These are phyloP conservation scores for Silene noctiflora DNA, from an alignment of 179 eudicot species.

Conservation along the genomic window DNA sequence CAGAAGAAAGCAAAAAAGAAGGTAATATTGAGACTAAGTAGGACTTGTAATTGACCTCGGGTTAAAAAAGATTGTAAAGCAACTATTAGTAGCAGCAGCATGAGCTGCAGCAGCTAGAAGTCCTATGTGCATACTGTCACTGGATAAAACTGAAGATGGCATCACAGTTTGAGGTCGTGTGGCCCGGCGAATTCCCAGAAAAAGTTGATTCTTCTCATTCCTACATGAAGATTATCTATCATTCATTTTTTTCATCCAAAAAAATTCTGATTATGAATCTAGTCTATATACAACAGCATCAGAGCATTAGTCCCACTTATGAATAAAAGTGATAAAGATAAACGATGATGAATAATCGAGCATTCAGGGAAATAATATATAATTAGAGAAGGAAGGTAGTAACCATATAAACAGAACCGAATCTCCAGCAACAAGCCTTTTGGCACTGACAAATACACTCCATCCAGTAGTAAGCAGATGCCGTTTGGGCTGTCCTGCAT, in stretches of 20 bases:
- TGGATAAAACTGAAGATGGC: constrained; percentile 99
- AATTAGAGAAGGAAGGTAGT: not conserved
- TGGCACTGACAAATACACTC: constrained; percentile 99
- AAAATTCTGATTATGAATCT: too few relatives aligned
- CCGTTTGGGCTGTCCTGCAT: constrained; percentile 98
- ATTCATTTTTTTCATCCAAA: not conserved
- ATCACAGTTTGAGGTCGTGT: constrained; percentile 96
- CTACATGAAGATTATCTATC: constrained; percentile 31
- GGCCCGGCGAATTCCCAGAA: constrained; percentile 95
- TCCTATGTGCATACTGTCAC: constrained; percentile 99
- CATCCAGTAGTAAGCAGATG: constrained; percentile 99
- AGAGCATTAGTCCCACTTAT: too few relatives aligned
- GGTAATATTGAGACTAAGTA: not conserved
- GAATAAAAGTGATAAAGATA: constrained; percentile 1
- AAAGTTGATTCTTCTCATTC: constrained; percentile 98
- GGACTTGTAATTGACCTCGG: constrained; percentile 56
- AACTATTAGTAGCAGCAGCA: constrained; percentile 97
- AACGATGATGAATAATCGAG: not conserved
- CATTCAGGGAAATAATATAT: not conserved
- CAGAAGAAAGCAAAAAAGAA: not conserved
- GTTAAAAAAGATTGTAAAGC: constrained; percentile 87
- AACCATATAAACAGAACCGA: constrained; percentile 98
- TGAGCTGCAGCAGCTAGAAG: constrained; percentile 99
- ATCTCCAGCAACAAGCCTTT: constrained; percentile 98
- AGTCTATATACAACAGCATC: too few relatives aligned